Evolutionary conservation across 2,329 filamentous ascomycete genomes (phyloP), one percentile per base, ranked within the genome.

Genomic region (Epichloe bromicola): DNA sequence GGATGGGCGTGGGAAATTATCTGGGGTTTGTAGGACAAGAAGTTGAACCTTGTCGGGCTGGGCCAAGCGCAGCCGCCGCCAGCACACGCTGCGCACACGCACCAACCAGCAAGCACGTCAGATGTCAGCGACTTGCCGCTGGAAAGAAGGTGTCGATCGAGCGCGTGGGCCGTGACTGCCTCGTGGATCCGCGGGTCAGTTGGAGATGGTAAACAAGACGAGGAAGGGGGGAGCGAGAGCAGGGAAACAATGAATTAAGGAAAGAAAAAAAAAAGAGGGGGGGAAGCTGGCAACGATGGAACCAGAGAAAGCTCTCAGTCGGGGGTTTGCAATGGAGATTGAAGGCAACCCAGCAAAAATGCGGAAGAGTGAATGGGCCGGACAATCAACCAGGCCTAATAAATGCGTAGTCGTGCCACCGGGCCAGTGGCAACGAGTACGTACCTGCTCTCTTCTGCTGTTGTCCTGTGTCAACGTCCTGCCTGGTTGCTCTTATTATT

Each of bases 1-100:
- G 52, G 30, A 54, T 26, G 51, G 56, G 53, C 49, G 56, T 56
- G 56, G 58, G 57, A 59, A 53, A 59, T 55, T 49, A 53, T 59
- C 58, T 58, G 58, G 57, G 57, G 56, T 59, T 53, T 49, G 58
- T 58, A 55, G 57, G 55, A 59, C 56, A 56, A 54, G 39, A 47
- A 50, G 52, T 39, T 51, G 44, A 48, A 51, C 48, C 48, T 51
- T 53, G 48, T 54, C 53, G 44, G 52, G 53, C 53, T 53, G 48
- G 40, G 45, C 50, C 50, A 54, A 54, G 50, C 53, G 53, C 53
- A 52, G 53, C 50, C 53, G 53, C 50, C 53, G 53, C 53, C 50
- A 51, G 41, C 54, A 47, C 50, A 49, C 50, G 47, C 51, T 42
- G 17, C 38, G 38, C 20, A 37, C 33, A 42, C 38, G 36, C 26